These are phyloP conservation scores for Ambrosia hybrid DNA, from an alignment of 140 eudicot genomes.

Conservation along the genomic window DNA sequence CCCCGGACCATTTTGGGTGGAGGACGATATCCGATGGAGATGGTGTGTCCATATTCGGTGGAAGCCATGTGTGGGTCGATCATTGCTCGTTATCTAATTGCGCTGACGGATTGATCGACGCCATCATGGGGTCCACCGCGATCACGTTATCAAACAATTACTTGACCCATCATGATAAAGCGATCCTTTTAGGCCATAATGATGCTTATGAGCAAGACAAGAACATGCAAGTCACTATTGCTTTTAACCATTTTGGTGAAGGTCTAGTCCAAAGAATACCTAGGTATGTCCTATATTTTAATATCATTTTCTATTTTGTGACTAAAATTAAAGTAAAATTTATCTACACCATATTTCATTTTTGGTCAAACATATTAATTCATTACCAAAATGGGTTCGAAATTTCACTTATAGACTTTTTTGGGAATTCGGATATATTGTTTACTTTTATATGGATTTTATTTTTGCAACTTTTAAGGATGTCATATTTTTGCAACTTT, in stretches of 20 bases:
- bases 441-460: background rate
- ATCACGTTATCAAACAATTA: no score
- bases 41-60: constrained; percentile 43
- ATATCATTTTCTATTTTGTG: no score
- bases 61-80: constrained; percentile 47
- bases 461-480: no score
- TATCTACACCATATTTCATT: background rate
- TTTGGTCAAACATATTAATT: background rate
- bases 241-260: no score
- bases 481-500: no score
- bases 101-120: constrained; percentile 52
- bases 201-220: constrained; percentile 35
- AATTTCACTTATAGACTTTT: no score
- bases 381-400: background rate
- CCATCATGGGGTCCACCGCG: no score
- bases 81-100: constrained; percentile 45
- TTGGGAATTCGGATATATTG: background rate
- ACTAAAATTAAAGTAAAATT: background rate
- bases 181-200: constrained; percentile 54
- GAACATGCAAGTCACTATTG: no score
- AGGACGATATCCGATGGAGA: constrained; percentile 7
- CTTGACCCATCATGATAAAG: constrained; percentile 37
- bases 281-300: constrained; percentile 29
- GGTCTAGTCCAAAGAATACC: constrained; percentile 54
- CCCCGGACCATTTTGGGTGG: constrained; percentile 40